Evolutionary conservation across 306 rosid genomes (phyloP), one percentile per base, ranked within the genome.

Genomic region (Vachellia pachyceras): DNA sequence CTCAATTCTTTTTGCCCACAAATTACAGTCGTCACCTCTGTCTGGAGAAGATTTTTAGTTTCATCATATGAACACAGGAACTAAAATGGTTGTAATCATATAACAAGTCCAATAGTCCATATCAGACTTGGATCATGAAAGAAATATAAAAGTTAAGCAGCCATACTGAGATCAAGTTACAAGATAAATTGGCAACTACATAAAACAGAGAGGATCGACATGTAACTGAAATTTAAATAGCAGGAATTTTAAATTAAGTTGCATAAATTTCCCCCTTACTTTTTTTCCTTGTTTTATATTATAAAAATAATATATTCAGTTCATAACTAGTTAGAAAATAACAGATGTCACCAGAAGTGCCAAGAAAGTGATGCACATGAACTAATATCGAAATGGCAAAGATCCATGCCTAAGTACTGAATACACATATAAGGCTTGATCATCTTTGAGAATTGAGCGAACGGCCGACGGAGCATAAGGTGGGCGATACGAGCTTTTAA

Each of bases 1-100:
- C 76, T 81, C 89, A 95, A 87, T 83, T 95, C 99, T 84, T 92
- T 93, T 82, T 84, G 79, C 84, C 94, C 98, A 86, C 97, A 96
- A 66, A 96, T 89, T 83, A 96, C 97, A 71, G 98, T 91, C 18
- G 94, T 83, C 84, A 82, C 98, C 87, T 92, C 97, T 58, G 98
- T 95, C 99, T 95, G 97, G 82, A 82, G 83, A 54, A 72, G 58
- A 72, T 61, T 84, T 76, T 58, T 47, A 69, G 70, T 71, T 36
- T 67, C 52, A 45, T 49, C 49, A 71, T 12, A 65, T 10, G 29
- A 81, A 42, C 69, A 65, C 54, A 66, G 22, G 65, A 78, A 46
- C 39, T 9, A 37, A 20, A 49, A 75, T 13, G 17, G 73, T 37
- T 36, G 45, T 18, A 20, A 47, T 64, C 49, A 41, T 42, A 69